These are phyloP conservation scores for Corymbia calophylla DNA, from an alignment of 441 rosid genomes.

Conservation along the genomic window DNA sequence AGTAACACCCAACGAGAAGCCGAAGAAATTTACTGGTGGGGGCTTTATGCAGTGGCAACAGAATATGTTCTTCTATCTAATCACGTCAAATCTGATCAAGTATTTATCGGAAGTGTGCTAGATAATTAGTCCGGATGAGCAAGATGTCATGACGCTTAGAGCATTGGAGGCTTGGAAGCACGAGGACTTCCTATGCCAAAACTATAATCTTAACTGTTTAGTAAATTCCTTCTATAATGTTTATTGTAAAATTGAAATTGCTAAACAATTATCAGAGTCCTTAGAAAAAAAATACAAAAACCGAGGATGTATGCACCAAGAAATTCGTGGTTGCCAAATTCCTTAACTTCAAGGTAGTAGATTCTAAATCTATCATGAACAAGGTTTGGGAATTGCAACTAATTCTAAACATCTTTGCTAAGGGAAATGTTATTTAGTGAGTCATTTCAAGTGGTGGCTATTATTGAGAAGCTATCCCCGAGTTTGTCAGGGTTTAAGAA, in stretches of 20 bases:
- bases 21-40: accelerated
- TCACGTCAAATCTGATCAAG: not conserved
- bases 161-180: not conserved
- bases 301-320: accelerated
- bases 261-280: too few relatives aligned
- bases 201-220: not conserved
- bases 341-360: not conserved
- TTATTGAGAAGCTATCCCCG: not conserved
- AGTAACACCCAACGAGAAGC: not conserved
- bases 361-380: not conserved
- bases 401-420: too few relatives aligned
- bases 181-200: not conserved
- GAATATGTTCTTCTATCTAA: too few relatives aligned
- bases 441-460: accelerated
- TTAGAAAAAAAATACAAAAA: too few relatives aligned
- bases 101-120: not conserved
- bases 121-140: not conserved
- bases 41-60: not conserved
- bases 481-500: not conserved
- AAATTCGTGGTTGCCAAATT: not conserved
- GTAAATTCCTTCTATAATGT: not conserved
- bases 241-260: not conserved
- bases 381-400: not conserved
- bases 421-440: not conserved
- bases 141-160: not conserved